These are phyloP conservation scores for Raddia guianensis DNA, from an alignment of 176 grass and related monocot genomes.

Conservation along the genomic window DNA sequence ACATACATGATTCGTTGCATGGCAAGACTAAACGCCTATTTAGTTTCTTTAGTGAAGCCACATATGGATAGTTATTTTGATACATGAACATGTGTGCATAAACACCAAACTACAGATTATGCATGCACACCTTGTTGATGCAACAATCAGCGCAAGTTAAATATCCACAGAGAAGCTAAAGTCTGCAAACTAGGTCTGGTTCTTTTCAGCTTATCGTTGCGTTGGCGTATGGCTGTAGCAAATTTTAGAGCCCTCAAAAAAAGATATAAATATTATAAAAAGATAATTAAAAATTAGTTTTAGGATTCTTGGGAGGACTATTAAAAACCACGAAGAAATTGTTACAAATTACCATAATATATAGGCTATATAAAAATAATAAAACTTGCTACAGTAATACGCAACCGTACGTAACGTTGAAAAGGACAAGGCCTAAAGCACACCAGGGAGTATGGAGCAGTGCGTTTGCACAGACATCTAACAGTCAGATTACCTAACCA, in stretches of 20 bases:
- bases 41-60: constrained; percentile 15
- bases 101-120: neutral
- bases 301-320: no score
- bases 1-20: no score
- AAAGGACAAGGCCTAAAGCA: constrained; percentile 5
- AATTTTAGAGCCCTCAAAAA: no score
- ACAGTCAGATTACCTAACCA: constrained; percentile 71
- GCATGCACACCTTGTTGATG: constrained; percentile 30
- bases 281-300: no score
- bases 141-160: constrained; percentile 30
- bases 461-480: neutral
- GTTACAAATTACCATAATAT: no score
- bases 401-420: no score
- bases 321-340: no score
- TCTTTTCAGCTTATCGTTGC: no score
- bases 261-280: no score
- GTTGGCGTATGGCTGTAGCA: no score
- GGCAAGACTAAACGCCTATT: neutral
- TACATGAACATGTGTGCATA: neutral
- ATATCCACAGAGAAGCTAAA: constrained; percentile 37
- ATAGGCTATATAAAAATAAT: no score
- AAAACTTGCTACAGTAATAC: no score
- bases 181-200: neutral
- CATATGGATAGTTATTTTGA: constrained; percentile 23
- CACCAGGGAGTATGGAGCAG: neutral